Evolutionary conservation across 2,329 filamentous ascomycete species (phyloP), one percentile per base, ranked within the genome.

Genomic region (Fusarium luffae): DNA sequence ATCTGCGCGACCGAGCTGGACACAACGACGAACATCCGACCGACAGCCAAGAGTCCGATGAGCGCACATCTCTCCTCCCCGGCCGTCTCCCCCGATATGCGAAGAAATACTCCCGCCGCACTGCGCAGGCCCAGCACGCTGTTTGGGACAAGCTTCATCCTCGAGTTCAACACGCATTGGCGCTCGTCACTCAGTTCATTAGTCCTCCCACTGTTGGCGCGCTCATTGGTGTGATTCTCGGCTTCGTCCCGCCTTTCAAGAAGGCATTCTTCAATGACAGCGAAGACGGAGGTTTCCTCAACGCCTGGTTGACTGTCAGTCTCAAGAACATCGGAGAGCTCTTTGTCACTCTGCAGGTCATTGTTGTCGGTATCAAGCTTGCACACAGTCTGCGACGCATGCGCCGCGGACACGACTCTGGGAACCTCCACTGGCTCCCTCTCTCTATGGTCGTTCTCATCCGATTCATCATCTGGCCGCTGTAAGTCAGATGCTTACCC

Each of bases 291-390:
- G 66, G 66, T 2, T 41, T 68, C n/a, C 65, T 68, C 13, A 69
- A 68, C 16, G 54, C 66, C 2, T 68, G 66, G 66, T 21, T 68
- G 14, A 68, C 66, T 13, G 66, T 69, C 8, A 68, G 66, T 34
- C 49, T 68, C 7, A 68, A 69, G 44, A 68, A 68, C 23, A 68
- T 68, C 7, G 66, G 66, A 52, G 65, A 68, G 23, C 46, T 68
- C 11, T 68, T 68, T 19, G 66, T 68, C 2, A 68, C 66, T 0
- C 18, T 68, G 7, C 66, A 68, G 40, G 66, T 68, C 19, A 69
- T 68, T 19, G 65, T 68, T 13, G 66, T 68, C 2, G 66, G 66
- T 4, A 68, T 68, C 25, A 68, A 68, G 13, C 65, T 68, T 2
- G 65, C 66, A 12, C 65, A 68, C n/a, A 68, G 66, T 34, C 65